Evolutionary conservation across 768 basidiomycete species (phyloP).

Genomic region (Russula emetica): DNA sequence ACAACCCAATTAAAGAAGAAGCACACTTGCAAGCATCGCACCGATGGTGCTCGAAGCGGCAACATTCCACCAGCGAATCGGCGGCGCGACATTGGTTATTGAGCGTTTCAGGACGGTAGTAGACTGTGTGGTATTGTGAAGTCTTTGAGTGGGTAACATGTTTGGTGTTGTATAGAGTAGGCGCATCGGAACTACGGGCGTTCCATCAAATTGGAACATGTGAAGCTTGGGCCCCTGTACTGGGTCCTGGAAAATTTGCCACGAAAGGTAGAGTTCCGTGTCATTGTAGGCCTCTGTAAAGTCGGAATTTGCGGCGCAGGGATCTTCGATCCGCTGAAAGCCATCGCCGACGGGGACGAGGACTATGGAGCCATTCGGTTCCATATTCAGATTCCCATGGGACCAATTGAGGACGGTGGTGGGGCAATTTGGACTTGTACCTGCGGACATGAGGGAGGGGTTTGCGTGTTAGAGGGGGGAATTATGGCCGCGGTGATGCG

Average conservation of each 20-base stretch:
- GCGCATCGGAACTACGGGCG: constrained; percentile 68
- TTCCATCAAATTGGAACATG: constrained; percentile 73
- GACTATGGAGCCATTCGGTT: constrained; percentile 72
- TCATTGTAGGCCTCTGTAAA: constrained; percentile 81
- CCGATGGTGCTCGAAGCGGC: not conserved
- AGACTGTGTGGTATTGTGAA: constrained; percentile 47
- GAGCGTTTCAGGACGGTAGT: not conserved
- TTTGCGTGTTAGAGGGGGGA: not conserved
- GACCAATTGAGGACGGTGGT: constrained; percentile 84
- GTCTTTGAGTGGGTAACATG: constrained; percentile 73
- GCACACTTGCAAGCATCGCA: constrained; percentile 10
- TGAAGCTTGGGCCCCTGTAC: constrained; percentile 63
- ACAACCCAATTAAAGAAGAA: constrained; percentile 1
- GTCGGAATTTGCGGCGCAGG: constrained; percentile 84
- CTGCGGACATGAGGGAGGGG: constrained; percentile 37
- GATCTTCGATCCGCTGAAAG: constrained; percentile 91
- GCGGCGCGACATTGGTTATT: not conserved
- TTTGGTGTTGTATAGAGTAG: constrained; percentile 65
- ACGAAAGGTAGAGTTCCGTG: constrained; percentile 59
- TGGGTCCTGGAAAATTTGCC: constrained; percentile 72
- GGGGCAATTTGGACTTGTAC: constrained; percentile 82
- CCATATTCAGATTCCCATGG: constrained; percentile 60
- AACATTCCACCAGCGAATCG: constrained; percentile 5
- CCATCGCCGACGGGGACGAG: constrained; percentile 79
- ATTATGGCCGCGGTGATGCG: not conserved